Evolutionary conservation across 139 green algal genomes (phyloP).

Genomic region (Chlorella sp.): DNA sequence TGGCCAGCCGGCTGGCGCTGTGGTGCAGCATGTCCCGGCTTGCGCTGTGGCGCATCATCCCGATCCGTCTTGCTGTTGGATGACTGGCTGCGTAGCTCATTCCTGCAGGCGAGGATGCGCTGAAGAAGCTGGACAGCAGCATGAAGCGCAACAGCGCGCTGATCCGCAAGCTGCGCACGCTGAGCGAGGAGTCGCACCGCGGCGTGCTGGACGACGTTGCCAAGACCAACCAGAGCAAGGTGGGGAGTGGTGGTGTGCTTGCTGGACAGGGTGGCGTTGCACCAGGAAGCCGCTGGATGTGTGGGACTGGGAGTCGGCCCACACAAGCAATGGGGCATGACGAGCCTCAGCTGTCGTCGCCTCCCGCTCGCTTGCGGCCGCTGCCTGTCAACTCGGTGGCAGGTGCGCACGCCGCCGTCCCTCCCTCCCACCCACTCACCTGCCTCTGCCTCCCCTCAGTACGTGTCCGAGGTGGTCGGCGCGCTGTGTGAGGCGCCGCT

Average conservation of each 20-base stretch:
- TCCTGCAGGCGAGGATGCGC: constrained; percentile 24
- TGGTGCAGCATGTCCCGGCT: not conserved
- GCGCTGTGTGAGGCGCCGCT: constrained; percentile 88
- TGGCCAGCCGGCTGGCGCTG: not conserved
- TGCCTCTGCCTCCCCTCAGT: constrained; percentile 59
- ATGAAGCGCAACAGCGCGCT: constrained; percentile 94
- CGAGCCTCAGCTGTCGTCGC: too few species aligned
- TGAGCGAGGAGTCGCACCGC: constrained; percentile 72
- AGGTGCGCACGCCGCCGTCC: not conserved
- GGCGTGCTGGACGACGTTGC: constrained; percentile 76
- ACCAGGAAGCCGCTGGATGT: not conserved
- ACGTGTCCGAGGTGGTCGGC: constrained; percentile 89
- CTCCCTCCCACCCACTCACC: not conserved
- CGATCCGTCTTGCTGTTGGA: not conserved
- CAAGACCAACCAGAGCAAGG: constrained; percentile 87
- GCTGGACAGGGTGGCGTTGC: constrained; percentile 16
- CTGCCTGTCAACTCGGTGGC: not conserved
- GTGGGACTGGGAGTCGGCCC: too few species aligned
- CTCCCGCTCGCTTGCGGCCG: too few species aligned
- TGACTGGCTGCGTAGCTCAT: too few species aligned
- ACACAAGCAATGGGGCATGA: too few species aligned
- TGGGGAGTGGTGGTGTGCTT: constrained; percentile 26
- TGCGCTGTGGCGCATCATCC: not conserved
- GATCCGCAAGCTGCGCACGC: constrained; percentile 81
- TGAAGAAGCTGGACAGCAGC: constrained; percentile 78